Evolutionary conservation across 2,329 filamentous ascomycete genomes (phyloP), one percentile per base, ranked within the genome.

Genomic region (Piedraia hortae): DNA sequence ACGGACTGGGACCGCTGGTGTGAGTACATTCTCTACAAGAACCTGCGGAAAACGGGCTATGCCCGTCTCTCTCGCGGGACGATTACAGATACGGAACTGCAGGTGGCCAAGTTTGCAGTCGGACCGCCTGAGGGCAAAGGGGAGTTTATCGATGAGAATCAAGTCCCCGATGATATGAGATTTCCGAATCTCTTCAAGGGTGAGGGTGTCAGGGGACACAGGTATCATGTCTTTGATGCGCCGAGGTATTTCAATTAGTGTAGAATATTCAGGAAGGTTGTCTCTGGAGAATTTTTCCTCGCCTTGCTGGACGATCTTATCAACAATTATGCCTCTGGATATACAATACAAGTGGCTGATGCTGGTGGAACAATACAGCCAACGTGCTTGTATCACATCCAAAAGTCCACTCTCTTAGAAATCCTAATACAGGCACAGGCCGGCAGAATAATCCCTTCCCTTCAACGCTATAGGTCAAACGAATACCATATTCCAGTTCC

Each of bases 1-100:
- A 67, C 56, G 3, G 85, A 97, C 43, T 90, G 78, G 78, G 85
- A 97, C 45, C 58, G 85, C 24, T 97, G 85, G 85, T 97, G 85
- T 52, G 82, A 97, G 52, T 97, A 97, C 46, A 91, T 97, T 32
- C 52, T 97, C 12, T 97, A 77, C 56, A 91, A 91, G 54, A 67
- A 67, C 7, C 49, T 97, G 29, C 69, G 67, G 46, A 61, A 82
- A 29, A 69, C 72, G 0, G 82, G 77, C 1, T 97, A 97, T 43
- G 85, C 85, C 3, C 57, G 85, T 24, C 69, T 97, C 23, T 82
- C 71, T 36, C 59, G 85, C 35, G 67, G 68, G 34, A 88, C 75
- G 2, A 93, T 97, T 34, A 97, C 85, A 7, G 85, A 97, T 42
- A 97, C 85, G 2, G 85, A 97, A 49, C 56, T 97, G 24, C 85